phyloP scores from a whole-genome alignment of 768 basidiomycete genomes.

The Russula emetica region DNA sequence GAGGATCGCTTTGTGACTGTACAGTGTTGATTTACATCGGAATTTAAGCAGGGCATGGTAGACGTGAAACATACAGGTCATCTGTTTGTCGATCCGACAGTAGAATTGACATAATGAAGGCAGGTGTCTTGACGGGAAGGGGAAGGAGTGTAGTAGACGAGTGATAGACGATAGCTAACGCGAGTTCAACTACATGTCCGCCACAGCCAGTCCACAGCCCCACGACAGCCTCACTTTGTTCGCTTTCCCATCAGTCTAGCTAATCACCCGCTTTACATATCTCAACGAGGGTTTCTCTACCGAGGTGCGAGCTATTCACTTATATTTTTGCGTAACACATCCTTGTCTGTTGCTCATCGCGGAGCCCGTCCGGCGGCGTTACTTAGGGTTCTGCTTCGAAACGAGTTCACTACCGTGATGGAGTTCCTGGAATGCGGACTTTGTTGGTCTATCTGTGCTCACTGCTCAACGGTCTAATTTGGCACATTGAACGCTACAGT shows the following conservation, averaged over 20 bases:
- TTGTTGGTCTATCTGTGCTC: neutral
- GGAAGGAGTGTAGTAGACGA: slow-evolving; percentile 1
- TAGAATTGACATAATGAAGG: slow-evolving; percentile 19
- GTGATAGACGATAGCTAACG: slow-evolving; percentile 13
- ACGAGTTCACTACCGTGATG: too few relatives aligned
- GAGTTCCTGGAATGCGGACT: neutral
- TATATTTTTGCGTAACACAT: neutral
- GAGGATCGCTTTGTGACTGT: slow-evolving; percentile 38
- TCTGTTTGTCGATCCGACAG: slow-evolving; percentile 24
- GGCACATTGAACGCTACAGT: neutral
- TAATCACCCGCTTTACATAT: neutral
- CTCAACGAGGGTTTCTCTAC: neutral
- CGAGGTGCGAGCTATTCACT: neutral
- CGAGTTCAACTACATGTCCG: neutral
- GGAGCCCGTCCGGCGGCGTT: neutral
- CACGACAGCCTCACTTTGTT: neutral
- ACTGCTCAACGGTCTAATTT: too few relatives aligned
- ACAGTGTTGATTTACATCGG: slow-evolving; percentile 6
- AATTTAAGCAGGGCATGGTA: neutral
- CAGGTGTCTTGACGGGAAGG: neutral
- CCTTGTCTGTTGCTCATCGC: neutral
- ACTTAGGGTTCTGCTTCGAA: neutral
- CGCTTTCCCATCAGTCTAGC: neutral
- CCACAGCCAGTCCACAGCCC: neutral
- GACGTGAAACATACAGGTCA: slow-evolving; percentile 20